These are phyloP conservation scores for Candida nanaspora DNA, from an alignment of 805 yeast species.

Conservation along the genomic window DNA sequence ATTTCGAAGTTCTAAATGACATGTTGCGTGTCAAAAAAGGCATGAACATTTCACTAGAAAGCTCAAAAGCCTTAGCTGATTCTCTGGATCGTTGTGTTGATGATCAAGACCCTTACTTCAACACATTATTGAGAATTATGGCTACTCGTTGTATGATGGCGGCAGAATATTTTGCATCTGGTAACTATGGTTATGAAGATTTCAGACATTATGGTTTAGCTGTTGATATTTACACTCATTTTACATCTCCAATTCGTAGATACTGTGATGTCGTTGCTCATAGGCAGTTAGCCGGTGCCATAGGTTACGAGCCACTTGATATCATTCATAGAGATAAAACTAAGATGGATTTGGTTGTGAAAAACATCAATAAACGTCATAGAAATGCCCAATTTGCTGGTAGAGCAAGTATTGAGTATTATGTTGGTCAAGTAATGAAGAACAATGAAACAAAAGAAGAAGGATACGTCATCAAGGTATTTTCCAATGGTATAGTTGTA, in stretches of 20 bases:
- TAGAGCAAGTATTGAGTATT: constrained; percentile 94
- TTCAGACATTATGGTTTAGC: constrained; percentile 97
- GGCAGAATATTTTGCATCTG: constrained; percentile 93
- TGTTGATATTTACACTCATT: constrained; percentile 94
- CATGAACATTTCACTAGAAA: constrained; percentile 68
- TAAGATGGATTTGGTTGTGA: constrained; percentile 83
- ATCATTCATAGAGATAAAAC: constrained; percentile 78
- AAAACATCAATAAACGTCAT: constrained; percentile 87
- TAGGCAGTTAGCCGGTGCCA: constrained; percentile 97
- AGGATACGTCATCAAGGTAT: constrained; percentile 88
- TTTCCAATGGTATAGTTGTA: constrained; percentile 91
- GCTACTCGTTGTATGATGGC: constrained; percentile 99
- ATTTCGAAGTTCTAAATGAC: constrained; percentile 83
- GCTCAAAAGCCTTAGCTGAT: constrained; percentile 88
- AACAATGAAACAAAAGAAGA: constrained; percentile 72
- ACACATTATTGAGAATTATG: constrained; percentile 90
- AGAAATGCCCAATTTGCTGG: constrained; percentile 99
- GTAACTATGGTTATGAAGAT: constrained; percentile 83
- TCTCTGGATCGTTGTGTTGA: constrained; percentile 86
- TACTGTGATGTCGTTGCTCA: constrained; percentile 98
- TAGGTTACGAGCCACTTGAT: constrained; percentile 82
- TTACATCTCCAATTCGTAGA: constrained; percentile 96
- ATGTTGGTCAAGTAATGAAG: constrained; percentile 96
- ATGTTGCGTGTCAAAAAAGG: constrained; percentile 79
- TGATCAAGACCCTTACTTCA: constrained; percentile 79